Percentiles rank a stretch among this genome's conserved stretches.
phyloP scores from a whole-genome alignment of 768 basidiomycete genomes.

The Leucosporidium creatinivorum region DNA sequence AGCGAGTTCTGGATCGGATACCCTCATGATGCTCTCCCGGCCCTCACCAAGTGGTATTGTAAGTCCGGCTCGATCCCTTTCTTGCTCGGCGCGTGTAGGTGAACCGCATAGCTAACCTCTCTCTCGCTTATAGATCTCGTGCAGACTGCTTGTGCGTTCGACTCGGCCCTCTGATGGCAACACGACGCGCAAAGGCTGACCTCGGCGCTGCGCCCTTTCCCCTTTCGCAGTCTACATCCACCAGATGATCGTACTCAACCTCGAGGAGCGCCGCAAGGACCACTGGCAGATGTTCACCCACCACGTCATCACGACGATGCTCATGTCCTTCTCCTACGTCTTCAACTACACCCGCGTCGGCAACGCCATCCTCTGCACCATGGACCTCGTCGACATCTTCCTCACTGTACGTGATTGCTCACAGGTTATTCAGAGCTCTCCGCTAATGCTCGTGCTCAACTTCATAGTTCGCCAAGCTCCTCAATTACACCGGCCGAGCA shows the following conservation, averaged over 20 bases:
- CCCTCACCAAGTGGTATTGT: conserved; percentile 60
- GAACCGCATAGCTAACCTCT: neutral
- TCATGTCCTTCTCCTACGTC: conserved; percentile 70
- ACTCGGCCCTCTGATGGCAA: neutral
- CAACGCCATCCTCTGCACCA: conserved; percentile 77
- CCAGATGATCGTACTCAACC: conserved; percentile 82
- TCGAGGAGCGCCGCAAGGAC: conserved; percentile 85
- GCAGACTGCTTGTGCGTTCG: conserved; percentile 28
- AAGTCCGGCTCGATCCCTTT: neutral
- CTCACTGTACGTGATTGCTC: conserved; percentile 65
- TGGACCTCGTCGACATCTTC: conserved; percentile 84
- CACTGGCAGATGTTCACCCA: conserved; percentile 71
- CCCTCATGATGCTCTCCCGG: conserved; percentile 74
- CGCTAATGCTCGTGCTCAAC: neutral
- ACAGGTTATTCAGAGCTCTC: neutral
- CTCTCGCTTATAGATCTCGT: conserved; percentile 26
- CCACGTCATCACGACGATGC: conserved; percentile 76
- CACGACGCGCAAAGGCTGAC: neutral
- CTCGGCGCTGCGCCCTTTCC: conserved; percentile 60
- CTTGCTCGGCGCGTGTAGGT: neutral
- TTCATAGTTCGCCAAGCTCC: conserved; percentile 69
- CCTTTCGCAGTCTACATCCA: conserved; percentile 84
- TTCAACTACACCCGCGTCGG: conserved; percentile 83
- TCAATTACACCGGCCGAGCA: conserved; percentile 66
- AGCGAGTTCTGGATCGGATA: conserved; percentile 67